phyloP scores from a whole-genome alignment of 371 early-diverging fungal genomes.

The Mucor ambiguus region DNA sequence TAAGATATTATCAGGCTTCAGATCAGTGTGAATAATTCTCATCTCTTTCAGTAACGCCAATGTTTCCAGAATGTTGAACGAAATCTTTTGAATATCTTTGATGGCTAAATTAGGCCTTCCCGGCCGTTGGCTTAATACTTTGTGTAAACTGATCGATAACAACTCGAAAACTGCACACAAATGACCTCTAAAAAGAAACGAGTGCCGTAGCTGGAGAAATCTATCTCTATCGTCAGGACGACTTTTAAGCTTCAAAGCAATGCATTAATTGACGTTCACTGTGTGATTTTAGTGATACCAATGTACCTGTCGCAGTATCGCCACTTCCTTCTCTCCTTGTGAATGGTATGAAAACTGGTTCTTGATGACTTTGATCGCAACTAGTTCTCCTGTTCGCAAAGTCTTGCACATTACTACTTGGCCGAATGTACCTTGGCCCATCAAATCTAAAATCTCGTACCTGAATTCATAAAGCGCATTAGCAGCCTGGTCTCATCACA shows the following conservation, averaged over 20 bases:
- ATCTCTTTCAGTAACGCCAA: slow-evolving; percentile 79
- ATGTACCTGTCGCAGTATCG: slow-evolving; percentile 56
- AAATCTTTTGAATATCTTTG: slow-evolving; percentile 81
- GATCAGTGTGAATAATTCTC: slow-evolving; percentile 95
- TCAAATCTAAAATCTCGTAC: slow-evolving; percentile 85
- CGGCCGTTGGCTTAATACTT: slow-evolving; percentile 89
- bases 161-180: slow-evolving; percentile 95
- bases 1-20: slow-evolving; percentile 96
- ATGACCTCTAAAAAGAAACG: slow-evolving; percentile 89
- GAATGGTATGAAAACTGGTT: slow-evolving; percentile 89
- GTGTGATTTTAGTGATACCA: neutral
- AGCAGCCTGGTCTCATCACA: neutral
- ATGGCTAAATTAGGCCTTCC: slow-evolving; percentile 80
- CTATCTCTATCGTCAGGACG: slow-evolving; percentile 70
- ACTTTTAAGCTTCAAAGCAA: slow-evolving; percentile 45
- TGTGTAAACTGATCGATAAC: slow-evolving; percentile 92
- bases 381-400: slow-evolving; percentile 78
- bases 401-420: slow-evolving; percentile 96
- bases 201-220: slow-evolving; percentile 80
- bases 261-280: neutral
- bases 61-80: slow-evolving; percentile 88
- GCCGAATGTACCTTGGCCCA: slow-evolving; percentile 99
- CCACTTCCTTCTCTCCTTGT: slow-evolving; percentile 94
- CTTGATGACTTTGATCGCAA: slow-evolving; percentile 97
- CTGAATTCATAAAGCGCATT: slow-evolving; percentile 30